Evolutionary conservation across 441 rosid species (phyloP).

Genomic region (Viola pubescens): DNA sequence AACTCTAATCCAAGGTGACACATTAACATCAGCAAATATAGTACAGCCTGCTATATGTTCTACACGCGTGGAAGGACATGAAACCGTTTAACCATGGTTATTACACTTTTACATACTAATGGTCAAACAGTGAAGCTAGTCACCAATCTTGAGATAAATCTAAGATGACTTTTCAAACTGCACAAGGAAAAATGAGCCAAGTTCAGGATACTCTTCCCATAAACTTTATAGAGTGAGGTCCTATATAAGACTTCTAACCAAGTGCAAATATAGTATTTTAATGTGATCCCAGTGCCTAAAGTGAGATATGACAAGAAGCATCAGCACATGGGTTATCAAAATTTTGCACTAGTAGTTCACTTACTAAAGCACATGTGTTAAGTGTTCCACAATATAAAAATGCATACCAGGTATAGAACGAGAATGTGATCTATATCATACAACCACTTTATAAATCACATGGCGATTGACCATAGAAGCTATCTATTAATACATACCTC

Average conservation of each 20-base stretch:
- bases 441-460: background rate
- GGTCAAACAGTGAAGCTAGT: background rate
- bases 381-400: background rate
- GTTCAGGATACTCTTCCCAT: background rate
- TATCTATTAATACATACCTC: conserved; percentile 36
- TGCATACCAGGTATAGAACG: background rate
- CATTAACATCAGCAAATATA: background rate
- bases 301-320: too few species aligned
- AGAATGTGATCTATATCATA: background rate
- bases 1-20: background rate
- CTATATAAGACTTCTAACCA: background rate
- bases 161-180: background rate
- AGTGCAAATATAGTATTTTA: background rate
- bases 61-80: too few species aligned
- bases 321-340: too few species aligned
- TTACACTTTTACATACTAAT: too few species aligned
- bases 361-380: too few species aligned
- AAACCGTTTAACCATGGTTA: too few species aligned
- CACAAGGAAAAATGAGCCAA: background rate
- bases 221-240: background rate
- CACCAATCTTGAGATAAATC: background rate
- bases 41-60: too few species aligned
- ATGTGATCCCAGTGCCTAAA: too few species aligned
- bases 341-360: too few species aligned
- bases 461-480: background rate